Base-by-base conservation (phyloP, 2,329 filamentous ascomycete genomes). In the Pseudophaeomoniella oleicola region DNA sequence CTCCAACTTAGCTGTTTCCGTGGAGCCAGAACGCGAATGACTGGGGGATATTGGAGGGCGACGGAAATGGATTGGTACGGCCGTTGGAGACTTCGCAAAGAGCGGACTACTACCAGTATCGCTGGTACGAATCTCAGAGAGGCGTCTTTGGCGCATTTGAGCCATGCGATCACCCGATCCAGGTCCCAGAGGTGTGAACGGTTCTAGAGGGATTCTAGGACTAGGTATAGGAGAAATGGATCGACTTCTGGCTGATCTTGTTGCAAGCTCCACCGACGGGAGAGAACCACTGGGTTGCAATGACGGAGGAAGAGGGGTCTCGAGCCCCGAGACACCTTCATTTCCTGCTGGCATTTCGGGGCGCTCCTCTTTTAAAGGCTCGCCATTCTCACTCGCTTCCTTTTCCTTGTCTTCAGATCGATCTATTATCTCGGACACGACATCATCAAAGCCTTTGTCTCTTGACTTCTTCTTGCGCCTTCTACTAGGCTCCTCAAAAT, bases 291-390 rank as follows among this genome's bases (percentile, higher is more conserved):
- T 27, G 22, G 22, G n/a, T 27, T 27, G 6, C 9, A n/a, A 9
- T 27, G n/a, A 40, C 22, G 36, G 39, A 29, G 41, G 31, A 42
- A 43, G 45, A 40, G 16, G 11, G 37, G 41, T 34, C 9, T 37
- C 38, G 30, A 49, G 52, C 57, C 58, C 59, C 60, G 63, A 66
- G 66, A 59, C 60, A 62, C 59, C 54, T 53, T 54, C 45, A 51
- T 37, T 44, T 41, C 16, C 43, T 43, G 43, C 51, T 47, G 47
- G 55, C 59, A 68, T 67, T 69, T 72, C 72, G 67, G 68, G 71
- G 71, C 69, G 63, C 59, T 63, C 61, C 53, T 55, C 72, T 77
- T 76, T 75, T 75, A 76, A 76, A 75, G 71, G 67, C 60, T 66
- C 42, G 50, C 17, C 30, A 32, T 42, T 27, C 36, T 30, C 16